A percentile compares a stretch with the other conserved stretches of the same genome.
Evolutionary conservation across 1,284 basidiomycete species (phyloP).

Genomic region (Cryptococcus sp.): DNA sequence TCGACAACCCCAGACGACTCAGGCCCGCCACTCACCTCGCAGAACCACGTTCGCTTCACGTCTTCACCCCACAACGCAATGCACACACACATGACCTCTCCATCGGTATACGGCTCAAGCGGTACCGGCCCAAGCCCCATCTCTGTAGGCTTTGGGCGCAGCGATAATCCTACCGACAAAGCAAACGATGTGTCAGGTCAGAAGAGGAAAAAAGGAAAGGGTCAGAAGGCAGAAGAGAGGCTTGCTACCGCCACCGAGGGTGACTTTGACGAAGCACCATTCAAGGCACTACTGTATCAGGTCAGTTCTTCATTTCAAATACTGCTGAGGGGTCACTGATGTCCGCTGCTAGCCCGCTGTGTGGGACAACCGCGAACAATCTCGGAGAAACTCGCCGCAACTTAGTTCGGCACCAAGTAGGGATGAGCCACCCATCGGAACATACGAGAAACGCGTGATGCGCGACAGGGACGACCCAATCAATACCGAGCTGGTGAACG

Average conservation of each 20-base stretch:
- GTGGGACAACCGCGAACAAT: constrained; percentile 37
- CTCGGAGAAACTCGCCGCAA: constrained; percentile 25
- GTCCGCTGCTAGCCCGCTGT: constrained; percentile 22
- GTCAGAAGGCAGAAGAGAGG: constrained; percentile 26
- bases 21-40: not conserved
- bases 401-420: constrained; percentile 18
- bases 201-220: constrained; percentile 15
- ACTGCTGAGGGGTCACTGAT: not conserved
- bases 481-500: constrained; percentile 28
- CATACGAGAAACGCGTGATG: constrained; percentile 19
- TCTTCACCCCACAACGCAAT: constrained; percentile 19
- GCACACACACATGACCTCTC: constrained; percentile 6
- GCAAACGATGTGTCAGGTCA: constrained; percentile 5
- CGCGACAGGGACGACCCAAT: constrained; percentile 34
- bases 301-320: constrained; percentile 12
- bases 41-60: constrained; percentile 25
- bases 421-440: constrained; percentile 18
- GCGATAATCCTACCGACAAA: constrained; percentile 8
- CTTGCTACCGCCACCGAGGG: constrained; percentile 27
- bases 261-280: constrained; percentile 34
- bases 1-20: constrained; percentile 15
- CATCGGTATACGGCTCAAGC: constrained; percentile 15
- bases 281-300: constrained; percentile 37
- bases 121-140: constrained; percentile 13
- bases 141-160: constrained; percentile 8